Base-by-base conservation (phyloP, 495 filamentous ascomycete genomes). In the Hypoxylon perforatum region DNA sequence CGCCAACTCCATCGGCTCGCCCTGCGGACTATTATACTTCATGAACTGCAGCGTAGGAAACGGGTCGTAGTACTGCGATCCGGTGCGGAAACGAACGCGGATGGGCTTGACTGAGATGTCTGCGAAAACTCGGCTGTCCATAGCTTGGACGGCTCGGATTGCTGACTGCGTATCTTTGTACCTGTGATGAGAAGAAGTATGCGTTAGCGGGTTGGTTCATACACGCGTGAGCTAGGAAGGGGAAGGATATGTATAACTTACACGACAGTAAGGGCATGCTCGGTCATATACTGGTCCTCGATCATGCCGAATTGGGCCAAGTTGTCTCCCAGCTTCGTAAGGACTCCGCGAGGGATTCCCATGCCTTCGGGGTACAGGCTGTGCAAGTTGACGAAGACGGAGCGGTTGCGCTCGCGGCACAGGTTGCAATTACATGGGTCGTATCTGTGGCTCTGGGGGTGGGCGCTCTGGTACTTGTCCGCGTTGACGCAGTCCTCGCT, bases 361-460 rank as follows among this genome's bases (percentile, higher is more conserved):
- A 23, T 3, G 25, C 25, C 25, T 3, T 28, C 25, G 25, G 3
- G 25, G 7, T 8, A 39, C 12, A 67, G 46, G 4, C 46, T 12
- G 39, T n/a, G n/a, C n/a, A n/a, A n/a, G n/a, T 10, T 25, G 9
- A 71, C 25, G 19, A 46, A 68, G 30, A 71, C 35, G 0, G 56
- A 50, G 38, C 51, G 36, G 18, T 64, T 45, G 11, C 18, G 30
- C 0, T 57, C 50, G 1, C 11, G 10, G 44, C 69, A 71, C 11
- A 11, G 28, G 0, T 1, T 0, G 14, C 69, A 71, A 1, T 11
- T 15, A 21, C 69, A 71, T 23, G 54, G 39, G 21, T 64, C 55
- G 23, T 53, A 71, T 23, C 57, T 57, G n/a, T 17, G 14, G 14
- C 1, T 61, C 23, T 38, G 22, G 45, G 53, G 25, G 25, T 28